Evolutionary conservation across 2,329 filamentous ascomycete genomes (phyloP).

Genomic region (Botrytis byssoidea): DNA sequence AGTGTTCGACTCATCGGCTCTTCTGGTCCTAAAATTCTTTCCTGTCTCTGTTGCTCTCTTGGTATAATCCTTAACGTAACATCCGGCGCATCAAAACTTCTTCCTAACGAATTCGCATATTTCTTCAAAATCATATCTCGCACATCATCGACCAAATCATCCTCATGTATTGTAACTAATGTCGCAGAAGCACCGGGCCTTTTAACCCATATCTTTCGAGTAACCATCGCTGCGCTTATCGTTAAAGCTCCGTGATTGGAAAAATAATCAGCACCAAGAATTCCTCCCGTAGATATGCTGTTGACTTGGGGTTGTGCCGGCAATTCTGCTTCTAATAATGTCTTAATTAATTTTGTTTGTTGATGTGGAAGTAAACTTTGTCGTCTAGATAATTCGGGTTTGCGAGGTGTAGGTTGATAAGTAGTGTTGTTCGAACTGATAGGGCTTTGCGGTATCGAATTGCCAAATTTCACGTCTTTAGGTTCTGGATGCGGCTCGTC

Average conservation of each 20-base stretch:
- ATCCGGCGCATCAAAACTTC: constrained; percentile 87
- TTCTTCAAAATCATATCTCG: constrained; percentile 89
- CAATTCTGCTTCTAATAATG: constrained; percentile 49
- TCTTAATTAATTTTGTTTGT: constrained; percentile 50
- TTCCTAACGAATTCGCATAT: constrained; percentile 89
- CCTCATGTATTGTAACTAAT: constrained; percentile 77
- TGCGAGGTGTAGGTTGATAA: constrained; percentile 19
- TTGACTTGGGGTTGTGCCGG: constrained; percentile 40
- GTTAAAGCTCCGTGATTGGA: constrained; percentile 34
- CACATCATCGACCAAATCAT: constrained; percentile 91
- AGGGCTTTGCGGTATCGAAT: constrained; percentile 14
- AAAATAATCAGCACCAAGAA: constrained; percentile 35
- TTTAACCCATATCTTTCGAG: constrained; percentile 92
- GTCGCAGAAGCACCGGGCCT: constrained; percentile 83
- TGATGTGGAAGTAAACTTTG: constrained; percentile 48
- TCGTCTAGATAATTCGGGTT: constrained; percentile 34
- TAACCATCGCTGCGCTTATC: constrained; percentile 50
- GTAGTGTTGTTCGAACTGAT: background rate
- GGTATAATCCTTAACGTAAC: constrained; percentile 74
- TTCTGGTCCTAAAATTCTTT: constrained; percentile 78
- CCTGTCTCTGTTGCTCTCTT: constrained; percentile 62
- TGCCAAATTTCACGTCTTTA: constrained; percentile 17
- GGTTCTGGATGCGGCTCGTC: background rate
- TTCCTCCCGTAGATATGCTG: constrained; percentile 24
- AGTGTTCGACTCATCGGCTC: constrained; percentile 77